Base-by-base conservation (phyloP, 108 stramenopile species). In the Discostella stelligeroides region DNA sequence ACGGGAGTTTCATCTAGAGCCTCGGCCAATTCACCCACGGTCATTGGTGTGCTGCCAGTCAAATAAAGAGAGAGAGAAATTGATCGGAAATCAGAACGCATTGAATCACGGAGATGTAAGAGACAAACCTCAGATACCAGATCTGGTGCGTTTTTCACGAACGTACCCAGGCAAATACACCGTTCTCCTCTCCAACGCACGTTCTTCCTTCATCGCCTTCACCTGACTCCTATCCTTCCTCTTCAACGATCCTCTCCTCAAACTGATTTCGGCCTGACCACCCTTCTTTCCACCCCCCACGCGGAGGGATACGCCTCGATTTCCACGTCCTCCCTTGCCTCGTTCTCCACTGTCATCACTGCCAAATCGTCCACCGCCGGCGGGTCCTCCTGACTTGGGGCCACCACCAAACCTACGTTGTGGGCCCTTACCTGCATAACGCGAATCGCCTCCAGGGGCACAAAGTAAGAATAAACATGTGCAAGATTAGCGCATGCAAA, bases 101-200 rank as follows among this genome's bases (percentile, higher is more conserved):
- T 38, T 13, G 54, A 69, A 34, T 25, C 3, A 13, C 51, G 8
- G 41, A 15, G 55, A 10, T 55, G 18, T n/a, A 12, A 29, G 28
- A 27, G 15, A 24, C 30, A 51, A 38, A 41, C 55, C 29, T 17
- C 57, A 30, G n/a, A n/a, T n/a, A 71, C 0, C 41, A 9, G 17
- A 63, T 48, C 38, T 12, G 17, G 11, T n/a, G 4, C 20, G 23
- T 10, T 21, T 25, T 5, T 17, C n/a, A 8, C 46, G 38, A 46
- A 88, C 92, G 82, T 70, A 94, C 92, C 88, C 94, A 47, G 91
- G 88, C 34, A 95, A 60, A 28, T 37, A 9, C n/a, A 95, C 88
- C 21, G 87, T 95, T 38, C 76, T 68, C 18, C 90, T 80, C 56
- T 88, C 85, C 46, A 92, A 57, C 0, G 87, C 87, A 37, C 85